phyloP scores from a whole-genome alignment of 192 early-diverging fungal genomes.

The Coemansia sp. region DNA sequence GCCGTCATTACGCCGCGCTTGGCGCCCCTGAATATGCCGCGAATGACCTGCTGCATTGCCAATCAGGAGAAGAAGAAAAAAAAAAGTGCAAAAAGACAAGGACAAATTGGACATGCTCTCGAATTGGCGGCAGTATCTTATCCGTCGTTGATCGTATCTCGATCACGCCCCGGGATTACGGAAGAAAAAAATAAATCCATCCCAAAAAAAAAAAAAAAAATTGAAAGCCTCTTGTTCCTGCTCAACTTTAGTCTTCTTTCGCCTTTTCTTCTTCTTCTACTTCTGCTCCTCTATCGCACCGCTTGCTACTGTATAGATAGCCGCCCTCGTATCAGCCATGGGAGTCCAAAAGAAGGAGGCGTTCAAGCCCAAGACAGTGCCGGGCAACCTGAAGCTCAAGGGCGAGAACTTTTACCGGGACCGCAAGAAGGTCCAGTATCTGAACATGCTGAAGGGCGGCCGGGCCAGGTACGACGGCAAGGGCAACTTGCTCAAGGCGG shows the following conservation, averaged over 20 bases:
- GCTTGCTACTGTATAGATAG: background rate
- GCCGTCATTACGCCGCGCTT: constrained; percentile 59
- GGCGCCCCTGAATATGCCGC: constrained; percentile 52
- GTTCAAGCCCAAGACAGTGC: constrained; percentile 47
- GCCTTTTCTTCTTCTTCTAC: background rate
- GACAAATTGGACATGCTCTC: too few relatives aligned
- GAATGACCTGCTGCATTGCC: constrained; percentile 56
- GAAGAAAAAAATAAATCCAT: background rate
- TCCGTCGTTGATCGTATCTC: background rate
- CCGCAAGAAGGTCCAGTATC: constrained; percentile 87
- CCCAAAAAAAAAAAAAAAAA: background rate
- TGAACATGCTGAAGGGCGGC: constrained; percentile 95
- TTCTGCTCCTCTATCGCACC: background rate
- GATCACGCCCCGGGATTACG: background rate
- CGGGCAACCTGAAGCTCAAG: constrained; percentile 81
- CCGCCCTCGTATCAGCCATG: constrained; percentile 24
- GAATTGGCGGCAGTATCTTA: background rate
- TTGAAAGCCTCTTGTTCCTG: background rate
- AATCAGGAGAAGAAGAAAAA: background rate
- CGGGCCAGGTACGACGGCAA: constrained; percentile 78
- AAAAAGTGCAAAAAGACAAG: background rate
- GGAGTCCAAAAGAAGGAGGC: constrained; percentile 58
- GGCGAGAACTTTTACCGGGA: constrained; percentile 99
- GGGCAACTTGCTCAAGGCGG: constrained; percentile 92
- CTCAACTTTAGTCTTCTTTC: background rate